These are phyloP conservation scores for Helianthus annuus DNA, from an alignment of 129 eudicot genomes.

Conservation along the genomic window DNA sequence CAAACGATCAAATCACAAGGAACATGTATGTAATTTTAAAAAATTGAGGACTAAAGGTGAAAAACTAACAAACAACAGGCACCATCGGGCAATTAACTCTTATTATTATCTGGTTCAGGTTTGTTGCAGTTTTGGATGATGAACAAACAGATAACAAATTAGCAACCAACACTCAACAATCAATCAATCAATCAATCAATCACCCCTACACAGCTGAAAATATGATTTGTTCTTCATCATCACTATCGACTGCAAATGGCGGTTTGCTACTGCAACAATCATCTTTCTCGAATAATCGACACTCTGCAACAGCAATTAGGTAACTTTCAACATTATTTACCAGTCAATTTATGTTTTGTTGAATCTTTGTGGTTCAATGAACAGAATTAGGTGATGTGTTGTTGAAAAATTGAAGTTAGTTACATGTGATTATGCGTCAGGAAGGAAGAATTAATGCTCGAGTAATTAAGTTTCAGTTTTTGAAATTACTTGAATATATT, in stretches of 20 bases:
- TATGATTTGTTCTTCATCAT: constrained; percentile 33
- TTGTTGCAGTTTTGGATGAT: constrained; percentile 20
- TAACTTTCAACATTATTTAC: constrained; percentile 21
- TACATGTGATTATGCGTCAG: constrained; percentile 11
- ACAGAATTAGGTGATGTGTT: neutral
- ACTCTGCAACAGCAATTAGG: constrained; percentile 38
- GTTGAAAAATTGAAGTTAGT: neutral
- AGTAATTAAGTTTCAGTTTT: constrained; percentile 13
- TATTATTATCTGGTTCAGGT: constrained; percentile 19
- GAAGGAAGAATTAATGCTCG: neutral
- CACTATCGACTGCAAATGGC: constrained; percentile 29
- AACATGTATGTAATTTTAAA: no score
- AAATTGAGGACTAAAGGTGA: no score
- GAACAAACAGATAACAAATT: constrained; percentile 12
- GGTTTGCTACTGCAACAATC: constrained; percentile 22
- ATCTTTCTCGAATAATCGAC: constrained; percentile 38
- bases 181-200: no score
- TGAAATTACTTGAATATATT: neutral
- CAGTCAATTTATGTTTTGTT: constrained; percentile 1
- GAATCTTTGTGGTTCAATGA: constrained; percentile 4
- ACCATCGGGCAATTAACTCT: no score
- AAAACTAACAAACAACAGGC: no score
- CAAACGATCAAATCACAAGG: no score
- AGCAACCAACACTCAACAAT: neutral
- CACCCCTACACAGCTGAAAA: neutral